Conservation (phyloP, 805 yeast genomes). For the Brettanomyces custersianus region DNA sequence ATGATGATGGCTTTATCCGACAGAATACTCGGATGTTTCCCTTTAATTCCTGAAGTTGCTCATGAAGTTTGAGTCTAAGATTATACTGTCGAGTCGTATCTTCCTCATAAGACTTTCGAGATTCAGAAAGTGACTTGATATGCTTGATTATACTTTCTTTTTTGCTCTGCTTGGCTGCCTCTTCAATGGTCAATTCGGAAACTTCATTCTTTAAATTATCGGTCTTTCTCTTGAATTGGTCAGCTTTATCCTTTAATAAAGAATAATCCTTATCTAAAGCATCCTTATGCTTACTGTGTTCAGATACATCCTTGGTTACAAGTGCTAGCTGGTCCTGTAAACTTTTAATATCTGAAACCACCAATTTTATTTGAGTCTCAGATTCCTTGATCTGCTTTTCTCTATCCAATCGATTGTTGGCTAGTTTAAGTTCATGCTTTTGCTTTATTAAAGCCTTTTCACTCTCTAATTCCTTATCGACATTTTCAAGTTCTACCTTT, state of each 20-base stretch:
- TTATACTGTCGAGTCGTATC: slow-evolving; percentile 22
- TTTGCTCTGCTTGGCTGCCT: neutral
- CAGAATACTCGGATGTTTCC: slow-evolving; percentile 92
- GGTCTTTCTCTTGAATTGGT: slow-evolving; percentile 2
- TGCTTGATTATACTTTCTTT: slow-evolving; percentile 6
- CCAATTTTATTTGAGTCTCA: neutral
- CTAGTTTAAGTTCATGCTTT: neutral
- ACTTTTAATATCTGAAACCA: neutral
- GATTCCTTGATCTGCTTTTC: neutral
- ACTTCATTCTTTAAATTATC: slow-evolving; percentile 7
- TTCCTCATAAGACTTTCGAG: slow-evolving; percentile 18
- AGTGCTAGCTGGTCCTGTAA: too few relatives aligned
- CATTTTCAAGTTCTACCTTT: slow-evolving; percentile 10
- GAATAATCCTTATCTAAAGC: neutral
- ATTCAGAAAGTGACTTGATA: slow-evolving; percentile 16
- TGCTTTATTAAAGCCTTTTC: neutral
- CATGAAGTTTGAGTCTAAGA: slow-evolving; percentile 54
- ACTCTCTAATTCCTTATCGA: slow-evolving; percentile 5
- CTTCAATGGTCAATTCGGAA: slow-evolving; percentile 3
- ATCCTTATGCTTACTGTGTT: too few relatives aligned
- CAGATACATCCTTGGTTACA: too few relatives aligned
- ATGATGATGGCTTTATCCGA: slow-evolving; percentile 66
- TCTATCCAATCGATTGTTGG: neutral
- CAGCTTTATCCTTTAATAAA: neutral
- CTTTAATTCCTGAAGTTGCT: slow-evolving; percentile 72